A percentile compares a stretch with the other conserved stretches of the same genome.
These are phyloP conservation scores for Aspergillus felis DNA, from an alignment of 2,329 filamentous ascomycete species.

Conservation along the genomic window DNA sequence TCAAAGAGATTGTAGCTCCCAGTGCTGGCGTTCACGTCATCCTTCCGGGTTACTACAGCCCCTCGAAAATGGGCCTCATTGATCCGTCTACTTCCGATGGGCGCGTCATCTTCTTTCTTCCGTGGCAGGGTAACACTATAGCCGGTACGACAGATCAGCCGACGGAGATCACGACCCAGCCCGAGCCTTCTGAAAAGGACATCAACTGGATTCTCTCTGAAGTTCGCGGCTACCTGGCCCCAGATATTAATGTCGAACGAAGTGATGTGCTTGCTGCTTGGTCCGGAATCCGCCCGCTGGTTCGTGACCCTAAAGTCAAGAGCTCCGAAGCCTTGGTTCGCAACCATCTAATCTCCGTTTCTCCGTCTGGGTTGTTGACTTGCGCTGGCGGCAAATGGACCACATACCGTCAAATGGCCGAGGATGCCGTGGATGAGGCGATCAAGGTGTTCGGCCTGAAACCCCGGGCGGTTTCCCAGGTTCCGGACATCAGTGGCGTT, in stretches of 20 bases:
- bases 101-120: conserved; percentile 87
- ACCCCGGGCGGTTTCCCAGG: conserved; percentile 54
- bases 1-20: conserved; percentile 76
- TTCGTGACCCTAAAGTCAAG: conserved; percentile 78
- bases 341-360: conserved; percentile 78
- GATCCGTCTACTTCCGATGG: conserved; percentile 84
- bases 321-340: conserved; percentile 85
- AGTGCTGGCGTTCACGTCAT: conserved; percentile 84
- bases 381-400: conserved; percentile 92
- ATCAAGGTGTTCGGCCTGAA: conserved; percentile 64
- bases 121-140: conserved; percentile 90
- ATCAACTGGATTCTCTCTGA: conserved; percentile 86
- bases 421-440: conserved; percentile 81
- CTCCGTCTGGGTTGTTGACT: conserved; percentile 74
- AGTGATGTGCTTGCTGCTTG: conserved; percentile 87
- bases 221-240: conserved; percentile 74
- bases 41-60: conserved; percentile 81
- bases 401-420: conserved; percentile 88
- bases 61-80: conserved; percentile 80
- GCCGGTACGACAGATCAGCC: conserved; percentile 83
- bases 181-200: conserved; percentile 74
- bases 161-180: conserved; percentile 67
- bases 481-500: conserved; percentile 66
- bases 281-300: conserved; percentile 82
- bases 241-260: conserved; percentile 78